Percentiles rank a stretch among this genome's conserved stretches.
Conservation (phyloP, 1,284 basidiomycete genomes). For the Cronartium quercuum region DNA sequence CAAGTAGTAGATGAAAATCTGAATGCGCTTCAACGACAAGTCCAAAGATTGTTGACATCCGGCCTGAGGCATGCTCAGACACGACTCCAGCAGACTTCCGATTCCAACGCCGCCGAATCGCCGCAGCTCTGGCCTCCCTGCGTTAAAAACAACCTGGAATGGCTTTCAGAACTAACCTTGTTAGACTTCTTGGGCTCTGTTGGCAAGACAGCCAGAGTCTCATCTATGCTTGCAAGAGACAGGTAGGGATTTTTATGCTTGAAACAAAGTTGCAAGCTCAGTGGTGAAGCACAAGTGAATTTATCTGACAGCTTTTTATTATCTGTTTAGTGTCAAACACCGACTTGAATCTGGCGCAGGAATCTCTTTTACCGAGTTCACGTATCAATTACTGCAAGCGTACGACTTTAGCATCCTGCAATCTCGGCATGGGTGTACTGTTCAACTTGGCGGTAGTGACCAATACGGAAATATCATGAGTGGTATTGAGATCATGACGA, state of each 20-base stretch:
- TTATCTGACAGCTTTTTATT: constrained; percentile 13
- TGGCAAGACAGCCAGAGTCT: constrained; percentile 74
- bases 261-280: not conserved
- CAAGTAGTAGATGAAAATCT: constrained; percentile 66
- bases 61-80: constrained; percentile 60
- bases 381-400: constrained; percentile 93
- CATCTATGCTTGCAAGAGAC: constrained; percentile 83
- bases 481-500: constrained; percentile 78
- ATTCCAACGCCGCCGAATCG: constrained; percentile 45
- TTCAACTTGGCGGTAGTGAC: constrained; percentile 93
- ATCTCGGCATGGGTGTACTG: constrained; percentile 62
- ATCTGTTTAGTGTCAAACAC: constrained; percentile 64
- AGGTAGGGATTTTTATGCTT: constrained; percentile 57
- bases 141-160: constrained; percentile 76
- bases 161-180: constrained; percentile 68
- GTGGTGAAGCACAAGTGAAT: constrained; percentile 8
- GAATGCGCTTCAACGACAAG: constrained; percentile 59
- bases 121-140: constrained; percentile 46
- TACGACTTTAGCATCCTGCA: constrained; percentile 85
- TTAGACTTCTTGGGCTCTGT: constrained; percentile 78
- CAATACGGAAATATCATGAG: constrained; percentile 98
- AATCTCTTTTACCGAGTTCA: constrained; percentile 94
- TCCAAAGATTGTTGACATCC: constrained; percentile 66
- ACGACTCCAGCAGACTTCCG: constrained; percentile 44
- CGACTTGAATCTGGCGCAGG: constrained; percentile 63